phyloP scores from a whole-genome alignment of 2,329 filamentous ascomycete species.

The Monosporascus sp. region DNA sequence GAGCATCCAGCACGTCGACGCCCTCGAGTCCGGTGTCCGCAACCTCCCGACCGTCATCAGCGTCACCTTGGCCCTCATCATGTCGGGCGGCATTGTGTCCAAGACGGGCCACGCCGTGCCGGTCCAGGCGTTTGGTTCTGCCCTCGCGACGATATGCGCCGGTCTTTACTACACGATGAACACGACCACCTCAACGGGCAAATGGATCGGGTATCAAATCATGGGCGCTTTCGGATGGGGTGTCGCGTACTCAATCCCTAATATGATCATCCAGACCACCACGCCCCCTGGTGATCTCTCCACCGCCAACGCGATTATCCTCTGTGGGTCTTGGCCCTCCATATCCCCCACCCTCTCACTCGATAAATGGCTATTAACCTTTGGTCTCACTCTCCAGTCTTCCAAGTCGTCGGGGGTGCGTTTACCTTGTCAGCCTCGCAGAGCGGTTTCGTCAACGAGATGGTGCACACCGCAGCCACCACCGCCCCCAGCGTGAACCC shows the following conservation, averaged over 20 bases:
- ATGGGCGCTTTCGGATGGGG: constrained; percentile 14
- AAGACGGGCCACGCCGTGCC: constrained; percentile 23
- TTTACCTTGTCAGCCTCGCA: constrained; percentile 36
- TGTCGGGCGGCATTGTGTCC: constrained; percentile 22
- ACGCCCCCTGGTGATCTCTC: constrained; percentile 28
- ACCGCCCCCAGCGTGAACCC: constrained; percentile 29
- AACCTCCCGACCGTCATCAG: constrained; percentile 25
- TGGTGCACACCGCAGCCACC: constrained; percentile 14
- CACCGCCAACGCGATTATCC: constrained; percentile 15
- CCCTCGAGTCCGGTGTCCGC: constrained; percentile 34
- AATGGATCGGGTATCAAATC: constrained; percentile 27
- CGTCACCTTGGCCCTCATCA: constrained; percentile 25
- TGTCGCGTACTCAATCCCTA: constrained; percentile 28
- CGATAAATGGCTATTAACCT: too few relatives aligned
- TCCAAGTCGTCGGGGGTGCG: constrained; percentile 37
- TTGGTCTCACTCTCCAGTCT: too few relatives aligned
- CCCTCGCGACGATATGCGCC: constrained; percentile 25
- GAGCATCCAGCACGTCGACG: constrained; percentile 30
- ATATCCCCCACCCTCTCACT: too few relatives aligned
- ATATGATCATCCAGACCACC: constrained; percentile 31
- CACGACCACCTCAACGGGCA: constrained; percentile 16
- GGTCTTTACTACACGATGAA: constrained; percentile 28
- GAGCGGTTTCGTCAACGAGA: constrained; percentile 29
- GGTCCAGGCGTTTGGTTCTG: constrained; percentile 30
- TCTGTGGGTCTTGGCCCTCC: constrained; percentile 4